Conservation (phyloP, 305 asterid genomes). For the Solanum hybrid region DNA sequence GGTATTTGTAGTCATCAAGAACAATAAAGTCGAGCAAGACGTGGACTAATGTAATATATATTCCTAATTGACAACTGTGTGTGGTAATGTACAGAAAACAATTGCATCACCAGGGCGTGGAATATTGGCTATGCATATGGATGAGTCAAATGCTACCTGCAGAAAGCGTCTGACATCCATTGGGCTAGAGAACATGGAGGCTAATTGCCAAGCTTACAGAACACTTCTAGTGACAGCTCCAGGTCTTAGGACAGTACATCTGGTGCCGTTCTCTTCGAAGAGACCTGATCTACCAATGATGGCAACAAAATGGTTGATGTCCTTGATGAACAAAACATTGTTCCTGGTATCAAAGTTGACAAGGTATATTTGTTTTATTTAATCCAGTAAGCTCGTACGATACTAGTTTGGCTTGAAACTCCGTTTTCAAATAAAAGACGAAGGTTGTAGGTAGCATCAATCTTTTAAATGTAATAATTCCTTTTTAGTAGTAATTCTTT, state of each 20-base stretch:
- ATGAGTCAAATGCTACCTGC: slow-evolving; percentile 79
- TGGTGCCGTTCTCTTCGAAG: slow-evolving; percentile 76
- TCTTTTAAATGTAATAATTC: neutral
- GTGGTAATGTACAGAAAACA: slow-evolving; percentile 39
- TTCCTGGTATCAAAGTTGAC: slow-evolving; percentile 81
- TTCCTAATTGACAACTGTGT: neutral
- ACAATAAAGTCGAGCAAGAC: neutral
- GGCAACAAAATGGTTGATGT: slow-evolving; percentile 72
- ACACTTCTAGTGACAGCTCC: slow-evolving; percentile 16
- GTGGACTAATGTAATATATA: neutral
- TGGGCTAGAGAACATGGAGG: slow-evolving; percentile 83
- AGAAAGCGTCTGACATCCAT: slow-evolving; percentile 73
- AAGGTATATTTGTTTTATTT: slow-evolving; percentile 29
- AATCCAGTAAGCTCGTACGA: neutral
- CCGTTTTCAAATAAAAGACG: neutral
- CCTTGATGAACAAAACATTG: slow-evolving; percentile 58
- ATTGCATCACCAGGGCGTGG: slow-evolving; percentile 76
- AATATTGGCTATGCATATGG: slow-evolving; percentile 52
- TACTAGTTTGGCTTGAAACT: neutral
- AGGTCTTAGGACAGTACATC: slow-evolving; percentile 52
- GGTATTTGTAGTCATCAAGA: neutral
- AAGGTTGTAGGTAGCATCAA: neutral
- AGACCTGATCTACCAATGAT: slow-evolving; percentile 67
- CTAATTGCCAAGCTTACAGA: slow-evolving; percentile 65
- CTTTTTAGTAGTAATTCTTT: neutral